Base-by-base conservation (phyloP, 108 stramenopile genomes). In the Nitzschia sp. region DNA sequence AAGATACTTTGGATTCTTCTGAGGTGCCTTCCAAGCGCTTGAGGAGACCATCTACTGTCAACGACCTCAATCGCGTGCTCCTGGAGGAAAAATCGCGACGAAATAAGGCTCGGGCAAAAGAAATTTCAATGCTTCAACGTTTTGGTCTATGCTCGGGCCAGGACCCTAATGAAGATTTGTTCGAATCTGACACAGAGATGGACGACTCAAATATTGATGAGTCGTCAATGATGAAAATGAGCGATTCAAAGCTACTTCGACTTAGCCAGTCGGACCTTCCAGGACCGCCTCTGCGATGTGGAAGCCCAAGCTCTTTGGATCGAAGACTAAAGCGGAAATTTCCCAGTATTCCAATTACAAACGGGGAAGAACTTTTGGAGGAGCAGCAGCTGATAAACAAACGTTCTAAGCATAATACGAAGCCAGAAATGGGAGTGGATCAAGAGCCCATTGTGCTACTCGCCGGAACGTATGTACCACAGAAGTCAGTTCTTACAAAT, bases 91-190 rank as follows among this genome's bases (percentile, higher is more conserved):
- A 41, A 41, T 6, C 6, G 38, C 38, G 38, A 13, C 38, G 38
- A 9, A 6, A 9, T 13, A 41, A 19, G 50, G 23, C 50, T 6
- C 5, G 38, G 27, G n/a, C 35, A 34, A 68, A 54, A 58, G 70
- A 71, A 62, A 25, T 36, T 13, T 30, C 60, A 15, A 47, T 71
- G 8, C 33, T 71, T 6, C 33, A 60, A 33, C 70, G 70, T 26
- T 71, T 71, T 32, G 70, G 70, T 23, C 34, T 71, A 5, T 19
- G n/a, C n/a, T 5, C 50, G 23, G n/a, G 21, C n/a, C 38, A 41
- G 38, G 38, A 41, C 13, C 38, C 38, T 9, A n/a, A n/a, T n/a
- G n/a, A n/a, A n/a, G n/a, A n/a, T n/a, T n/a, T n/a, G n/a, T 6
- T 13, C 38, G 38, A 41, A 41, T 6, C 38, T 41, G 38, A 41